A percentile compares a stretch with the other conserved stretches of the same genome.
Evolutionary conservation across 2,329 filamentous ascomycete genomes (phyloP).

Genomic region (Geosmithia flava): DNA sequence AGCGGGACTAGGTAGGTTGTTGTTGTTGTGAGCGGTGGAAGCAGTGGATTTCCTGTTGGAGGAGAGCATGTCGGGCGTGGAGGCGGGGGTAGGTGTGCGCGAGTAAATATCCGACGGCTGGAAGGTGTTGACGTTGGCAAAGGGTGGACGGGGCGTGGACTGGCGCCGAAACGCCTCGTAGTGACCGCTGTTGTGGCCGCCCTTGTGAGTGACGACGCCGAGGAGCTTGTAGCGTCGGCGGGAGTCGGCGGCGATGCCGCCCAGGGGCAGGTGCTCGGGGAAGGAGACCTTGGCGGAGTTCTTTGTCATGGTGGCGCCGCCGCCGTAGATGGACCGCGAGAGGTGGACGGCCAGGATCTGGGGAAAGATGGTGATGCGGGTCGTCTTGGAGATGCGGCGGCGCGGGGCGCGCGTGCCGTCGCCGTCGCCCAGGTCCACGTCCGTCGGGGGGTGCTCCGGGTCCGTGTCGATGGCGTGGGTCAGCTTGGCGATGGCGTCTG

Average conservation of each 20-base stretch:
- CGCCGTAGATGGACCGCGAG: slow-evolving; percentile 84
- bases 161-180: slow-evolving; percentile 94
- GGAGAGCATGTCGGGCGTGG: slow-evolving; percentile 29
- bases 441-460: slow-evolving; percentile 65
- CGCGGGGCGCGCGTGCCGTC: slow-evolving; percentile 54
- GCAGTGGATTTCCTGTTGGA: too few relatives aligned
- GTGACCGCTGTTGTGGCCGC: slow-evolving; percentile 89
- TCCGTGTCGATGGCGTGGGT: slow-evolving; percentile 62
- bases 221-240: slow-evolving; percentile 74
- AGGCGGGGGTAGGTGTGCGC: slow-evolving; percentile 39
- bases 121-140: slow-evolving; percentile 71
- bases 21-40: slow-evolving; percentile 6
- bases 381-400: slow-evolving; percentile 75
- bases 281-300: slow-evolving; percentile 92
- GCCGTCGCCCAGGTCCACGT: slow-evolving; percentile 61
- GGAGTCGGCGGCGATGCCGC: slow-evolving; percentile 53
- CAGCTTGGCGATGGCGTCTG: slow-evolving; percentile 51
- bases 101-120: slow-evolving; percentile 65
- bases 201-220: slow-evolving; percentile 85
- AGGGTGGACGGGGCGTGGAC: slow-evolving; percentile 58
- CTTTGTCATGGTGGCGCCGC: slow-evolving; percentile 66
- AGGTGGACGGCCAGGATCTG: slow-evolving; percentile 86
- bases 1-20: slow-evolving; percentile 24
- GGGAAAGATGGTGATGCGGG: slow-evolving; percentile 76
- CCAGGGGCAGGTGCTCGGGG: slow-evolving; percentile 73